Evolutionary conservation across 2,329 filamentous ascomycete genomes (phyloP).

Genomic region (Ophioceras dolichostomum): DNA sequence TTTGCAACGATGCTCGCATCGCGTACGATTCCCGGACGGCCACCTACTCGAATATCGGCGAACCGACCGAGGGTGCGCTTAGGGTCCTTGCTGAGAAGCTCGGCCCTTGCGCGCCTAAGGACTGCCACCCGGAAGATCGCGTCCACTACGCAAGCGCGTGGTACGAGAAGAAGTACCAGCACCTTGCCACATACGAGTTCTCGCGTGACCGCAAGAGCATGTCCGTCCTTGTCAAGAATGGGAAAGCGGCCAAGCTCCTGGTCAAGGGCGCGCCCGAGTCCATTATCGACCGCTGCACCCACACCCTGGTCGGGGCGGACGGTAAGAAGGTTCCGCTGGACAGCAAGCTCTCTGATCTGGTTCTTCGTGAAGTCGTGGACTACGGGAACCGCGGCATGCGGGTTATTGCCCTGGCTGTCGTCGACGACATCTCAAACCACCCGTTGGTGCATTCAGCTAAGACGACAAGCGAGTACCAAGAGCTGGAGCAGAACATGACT

Average conservation of each 20-base stretch:
- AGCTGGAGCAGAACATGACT: slow-evolving; percentile 89
- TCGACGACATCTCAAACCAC: slow-evolving; percentile 63
- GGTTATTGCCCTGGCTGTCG: slow-evolving; percentile 82
- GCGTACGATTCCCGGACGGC: slow-evolving; percentile 68
- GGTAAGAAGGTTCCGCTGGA: slow-evolving; percentile 67
- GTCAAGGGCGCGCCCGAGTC: slow-evolving; percentile 96
- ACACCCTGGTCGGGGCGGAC: slow-evolving; percentile 63
- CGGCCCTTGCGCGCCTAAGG: slow-evolving; percentile 58
- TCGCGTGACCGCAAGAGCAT: slow-evolving; percentile 98
- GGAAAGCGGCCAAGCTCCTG: slow-evolving; percentile 63
- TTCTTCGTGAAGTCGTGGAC: slow-evolving; percentile 70
- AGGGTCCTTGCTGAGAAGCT: slow-evolving; percentile 89
- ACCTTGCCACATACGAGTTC: slow-evolving; percentile 87
- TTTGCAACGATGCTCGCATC: slow-evolving; percentile 84
- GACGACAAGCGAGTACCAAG: slow-evolving; percentile 69
- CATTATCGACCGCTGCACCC: slow-evolving; percentile 82
- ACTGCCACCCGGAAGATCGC: slow-evolving; percentile 44
- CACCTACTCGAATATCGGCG: slow-evolving; percentile 72
- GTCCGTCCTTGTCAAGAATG: slow-evolving; percentile 78
- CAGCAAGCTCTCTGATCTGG: slow-evolving; percentile 53
- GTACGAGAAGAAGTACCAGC: slow-evolving; percentile 66
- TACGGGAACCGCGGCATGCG: slow-evolving; percentile 90
- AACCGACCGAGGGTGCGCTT: slow-evolving; percentile 89
- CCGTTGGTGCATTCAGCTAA: slow-evolving; percentile 63
- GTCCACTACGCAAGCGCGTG: slow-evolving; percentile 73